Percentiles rank a stretch among this genome's conserved stretches.
phyloP scores from a whole-genome alignment of 352 stramenopile species.

The Thraustochytrium striatum region DNA sequence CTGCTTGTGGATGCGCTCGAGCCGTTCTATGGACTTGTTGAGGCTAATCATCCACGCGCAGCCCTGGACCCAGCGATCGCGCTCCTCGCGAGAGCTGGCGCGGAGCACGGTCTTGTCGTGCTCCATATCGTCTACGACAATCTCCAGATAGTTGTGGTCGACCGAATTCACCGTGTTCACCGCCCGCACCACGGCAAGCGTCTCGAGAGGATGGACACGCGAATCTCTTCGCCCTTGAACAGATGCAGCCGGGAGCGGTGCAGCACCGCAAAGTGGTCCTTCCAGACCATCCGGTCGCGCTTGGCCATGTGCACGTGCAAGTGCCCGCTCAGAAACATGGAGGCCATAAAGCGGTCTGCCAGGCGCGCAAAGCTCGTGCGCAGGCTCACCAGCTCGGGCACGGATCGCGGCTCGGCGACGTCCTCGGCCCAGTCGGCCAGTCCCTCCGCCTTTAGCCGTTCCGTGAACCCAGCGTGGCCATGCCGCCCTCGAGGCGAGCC shows the following conservation, averaged over 20 bases:
- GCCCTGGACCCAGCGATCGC: conserved; percentile 4
- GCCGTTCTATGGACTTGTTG: neutral
- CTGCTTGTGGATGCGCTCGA: neutral
- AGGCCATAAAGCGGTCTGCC: neutral
- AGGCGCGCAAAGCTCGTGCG: neutral
- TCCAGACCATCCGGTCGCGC: neutral
- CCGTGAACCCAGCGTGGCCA: neutral
- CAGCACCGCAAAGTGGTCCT: conserved; percentile 20
- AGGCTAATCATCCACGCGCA: neutral
- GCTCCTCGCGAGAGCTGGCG: neutral
- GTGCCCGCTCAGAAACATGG: neutral
- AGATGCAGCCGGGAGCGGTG: neutral
- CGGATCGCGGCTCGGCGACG: neutral
- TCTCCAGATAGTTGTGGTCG: conserved; percentile 25
- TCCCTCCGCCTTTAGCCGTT: neutral
- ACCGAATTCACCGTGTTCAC: conserved; percentile 6
- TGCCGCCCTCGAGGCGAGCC: neutral
- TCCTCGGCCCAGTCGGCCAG: neutral
- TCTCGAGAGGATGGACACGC: neutral
- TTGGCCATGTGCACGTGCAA: neutral
- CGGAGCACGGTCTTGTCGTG: neutral
- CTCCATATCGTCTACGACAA: neutral
- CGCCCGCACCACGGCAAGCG: neutral
- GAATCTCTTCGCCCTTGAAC: neutral
- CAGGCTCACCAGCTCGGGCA: neutral